Conservation (phyloP, 108 stramenopile species). For the Nitzschia palea region DNA sequence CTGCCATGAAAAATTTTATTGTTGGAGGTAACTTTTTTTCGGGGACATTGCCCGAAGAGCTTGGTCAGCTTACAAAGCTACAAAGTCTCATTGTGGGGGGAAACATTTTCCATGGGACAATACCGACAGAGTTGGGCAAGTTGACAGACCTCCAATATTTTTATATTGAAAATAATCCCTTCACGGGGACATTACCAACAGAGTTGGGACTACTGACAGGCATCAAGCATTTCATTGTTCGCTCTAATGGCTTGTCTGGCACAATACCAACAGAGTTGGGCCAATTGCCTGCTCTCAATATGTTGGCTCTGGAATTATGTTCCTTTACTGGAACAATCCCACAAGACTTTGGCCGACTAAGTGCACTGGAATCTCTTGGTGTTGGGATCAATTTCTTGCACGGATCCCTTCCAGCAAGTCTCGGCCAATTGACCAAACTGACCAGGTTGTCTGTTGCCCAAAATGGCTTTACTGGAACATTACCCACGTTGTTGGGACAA, state of each 20-base stretch:
- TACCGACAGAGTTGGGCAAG: slow-evolving; percentile 48
- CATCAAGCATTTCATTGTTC: slow-evolving; percentile 23
- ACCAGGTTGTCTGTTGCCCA: background rate
- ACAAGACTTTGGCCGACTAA: slow-evolving; percentile 36
- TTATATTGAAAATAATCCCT: slow-evolving; percentile 52
- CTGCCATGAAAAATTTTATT: background rate
- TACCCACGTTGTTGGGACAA: slow-evolving; percentile 14
- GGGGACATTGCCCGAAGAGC: slow-evolving; percentile 37
- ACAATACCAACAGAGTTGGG: slow-evolving; percentile 18
- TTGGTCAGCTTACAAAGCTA: slow-evolving; percentile 40
- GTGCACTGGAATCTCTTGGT: slow-evolving; percentile 38
- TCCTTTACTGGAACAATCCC: slow-evolving; percentile 22
- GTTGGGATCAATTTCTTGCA: slow-evolving; percentile 36
- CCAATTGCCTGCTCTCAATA: slow-evolving; percentile 22
- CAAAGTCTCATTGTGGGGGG: slow-evolving; percentile 30
- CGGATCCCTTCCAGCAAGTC: slow-evolving; percentile 31
- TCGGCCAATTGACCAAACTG: slow-evolving; percentile 9
- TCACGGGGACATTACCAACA: slow-evolving; percentile 29
- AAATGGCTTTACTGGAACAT: slow-evolving; percentile 5
- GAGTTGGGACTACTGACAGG: slow-evolving; percentile 27
- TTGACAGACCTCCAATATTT: slow-evolving; percentile 51
- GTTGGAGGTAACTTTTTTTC: slow-evolving; percentile 3
- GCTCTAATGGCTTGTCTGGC: slow-evolving; percentile 16
- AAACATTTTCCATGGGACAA: slow-evolving; percentile 62
- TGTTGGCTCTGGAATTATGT: slow-evolving; percentile 20